Conservation (phyloP, 208 protist genomes). For the Trypanosoma rangeli region DNA sequence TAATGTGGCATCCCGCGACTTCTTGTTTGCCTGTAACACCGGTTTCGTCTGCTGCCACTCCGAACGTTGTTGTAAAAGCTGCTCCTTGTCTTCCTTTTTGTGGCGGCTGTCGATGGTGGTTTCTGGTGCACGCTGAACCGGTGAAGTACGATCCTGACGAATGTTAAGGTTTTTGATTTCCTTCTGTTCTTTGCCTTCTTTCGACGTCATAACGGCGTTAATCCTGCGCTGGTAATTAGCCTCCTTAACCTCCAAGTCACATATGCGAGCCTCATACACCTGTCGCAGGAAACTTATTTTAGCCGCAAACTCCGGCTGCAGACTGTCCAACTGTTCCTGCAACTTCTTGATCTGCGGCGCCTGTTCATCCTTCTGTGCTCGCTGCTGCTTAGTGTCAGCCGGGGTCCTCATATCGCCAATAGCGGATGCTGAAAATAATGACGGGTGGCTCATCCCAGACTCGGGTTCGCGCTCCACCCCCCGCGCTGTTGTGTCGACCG, state of each 20-base stretch:
- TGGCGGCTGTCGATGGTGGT: conserved; percentile 26
- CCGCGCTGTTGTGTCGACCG: not conserved
- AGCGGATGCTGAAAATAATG: not conserved
- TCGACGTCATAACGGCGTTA: not conserved
- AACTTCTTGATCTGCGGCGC: conserved; percentile 56
- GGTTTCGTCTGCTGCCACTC: conserved; percentile 54
- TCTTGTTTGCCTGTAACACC: conserved; percentile 29
- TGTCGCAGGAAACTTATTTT: conserved; percentile 87
- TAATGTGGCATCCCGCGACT: conserved; percentile 38
- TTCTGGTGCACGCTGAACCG: conserved; percentile 15
- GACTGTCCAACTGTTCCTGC: conserved; percentile 72
- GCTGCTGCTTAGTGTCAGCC: conserved; percentile 29
- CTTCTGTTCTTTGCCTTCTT: conserved; percentile 29
- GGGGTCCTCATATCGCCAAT: not conserved
- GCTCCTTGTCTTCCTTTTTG: conserved; percentile 37
- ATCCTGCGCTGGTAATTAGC: conserved; percentile 30
- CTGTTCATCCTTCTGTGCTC: conserved; percentile 31
- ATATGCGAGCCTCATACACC: conserved; percentile 91
- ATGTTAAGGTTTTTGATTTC: conserved; percentile 10
- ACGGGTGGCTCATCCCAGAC: not conserved
- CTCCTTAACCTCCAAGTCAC: conserved; percentile 85
- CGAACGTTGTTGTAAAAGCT: conserved; percentile 35
- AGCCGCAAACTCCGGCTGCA: conserved; percentile 85
- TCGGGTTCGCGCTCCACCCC: conserved; percentile 1
- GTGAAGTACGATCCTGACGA: conserved; percentile 5